Evolutionary conservation across 768 basidiomycete species (phyloP), one percentile per base, ranked within the genome.

Genomic region (Vararia minispora): DNA sequence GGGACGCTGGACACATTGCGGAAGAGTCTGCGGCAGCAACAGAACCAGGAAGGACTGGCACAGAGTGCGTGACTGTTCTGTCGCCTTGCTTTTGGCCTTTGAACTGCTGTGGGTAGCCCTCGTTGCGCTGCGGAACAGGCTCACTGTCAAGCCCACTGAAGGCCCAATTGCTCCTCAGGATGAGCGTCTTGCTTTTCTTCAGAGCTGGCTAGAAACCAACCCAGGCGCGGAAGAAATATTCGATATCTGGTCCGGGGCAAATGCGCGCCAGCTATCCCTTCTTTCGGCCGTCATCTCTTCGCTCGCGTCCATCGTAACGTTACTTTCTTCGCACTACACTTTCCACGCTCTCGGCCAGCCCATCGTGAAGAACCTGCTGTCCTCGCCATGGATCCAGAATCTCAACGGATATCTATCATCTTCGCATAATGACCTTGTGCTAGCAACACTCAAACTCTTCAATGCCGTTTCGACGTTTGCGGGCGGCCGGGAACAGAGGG

Each of bases 301-400:
- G 1, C 50, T 89, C 6, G 67, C 82, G 0, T 64, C 71, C 0
- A 45, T 85, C n/a, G 51, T 89, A 39, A 64, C 60, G 4, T 58
- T 90, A 1, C 59, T 84, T 11, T 76, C 81, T 3, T 61, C 65
- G 3, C 84, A 88, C 35, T 81, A 82, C 43, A 68, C 75, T 3
- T 72, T 76, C 50, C 84, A 88, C 45, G 43, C 66, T 0, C 53
- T 72, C 17, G 84, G 83, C 0, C 59, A 69, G 26, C 67, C 80
- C 0, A 71, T 89, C 24, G 58, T 84, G 35, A 79, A 75, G 47
- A 61, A 55, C 2, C 49, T 86, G 8, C 60, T 89, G 25, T 68
- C 71, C 1, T 65, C 72, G 0, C 58, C 66, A 21, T 77, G 71
- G 57, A 62, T 68, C 38, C 68, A 72, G 24, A 65, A 66, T 13